Conservation (phyloP, 2,329 filamentous ascomycete genomes). For the Tetracladium maxilliforme region DNA sequence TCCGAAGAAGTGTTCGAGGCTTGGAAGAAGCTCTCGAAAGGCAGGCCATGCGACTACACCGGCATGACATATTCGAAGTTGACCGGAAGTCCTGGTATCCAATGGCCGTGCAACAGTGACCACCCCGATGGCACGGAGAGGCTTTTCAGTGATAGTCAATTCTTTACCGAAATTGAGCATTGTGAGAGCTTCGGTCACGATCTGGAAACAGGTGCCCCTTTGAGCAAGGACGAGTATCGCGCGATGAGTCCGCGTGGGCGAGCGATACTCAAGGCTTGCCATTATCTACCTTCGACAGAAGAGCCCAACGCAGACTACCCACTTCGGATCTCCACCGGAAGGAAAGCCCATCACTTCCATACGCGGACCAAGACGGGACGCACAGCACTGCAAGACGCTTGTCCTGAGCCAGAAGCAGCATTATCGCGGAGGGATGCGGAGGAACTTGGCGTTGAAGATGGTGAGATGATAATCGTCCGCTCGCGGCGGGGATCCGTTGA, state of each 20-base stretch:
- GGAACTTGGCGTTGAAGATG: conserved; percentile 9
- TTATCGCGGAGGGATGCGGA: conserved; percentile 15
- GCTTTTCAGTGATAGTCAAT: conserved; percentile 15
- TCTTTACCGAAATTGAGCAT: conserved; percentile 18
- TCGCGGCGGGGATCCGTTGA: conserved; percentile 16
- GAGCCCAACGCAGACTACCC: conserved; percentile 16
- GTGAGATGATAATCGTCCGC: conserved; percentile 15
- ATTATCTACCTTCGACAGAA: conserved; percentile 15
- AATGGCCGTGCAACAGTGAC: conserved; percentile 19
- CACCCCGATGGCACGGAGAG: conserved; percentile 17
- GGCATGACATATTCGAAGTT: conserved; percentile 17
- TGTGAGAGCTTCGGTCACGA: conserved; percentile 21
- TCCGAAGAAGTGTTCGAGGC: conserved; percentile 19
- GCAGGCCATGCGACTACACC: conserved; percentile 19
- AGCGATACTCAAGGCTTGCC: conserved; percentile 18
- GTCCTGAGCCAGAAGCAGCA: conserved; percentile 13
- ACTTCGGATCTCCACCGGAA: conserved; percentile 15
- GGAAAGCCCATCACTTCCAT: conserved; percentile 19
- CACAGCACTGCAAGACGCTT: conserved; percentile 12
- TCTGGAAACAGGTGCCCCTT: conserved; percentile 18
- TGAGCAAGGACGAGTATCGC: conserved; percentile 14
- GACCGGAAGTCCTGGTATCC: conserved; percentile 18
- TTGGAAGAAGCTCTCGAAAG: conserved; percentile 17
- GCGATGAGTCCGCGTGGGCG: conserved; percentile 15
- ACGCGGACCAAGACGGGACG: conserved; percentile 20